Evolutionary conservation across 2,329 filamentous ascomycete species (phyloP), one percentile per base, ranked within the genome.

Genomic region (Fusarium sp.): DNA sequence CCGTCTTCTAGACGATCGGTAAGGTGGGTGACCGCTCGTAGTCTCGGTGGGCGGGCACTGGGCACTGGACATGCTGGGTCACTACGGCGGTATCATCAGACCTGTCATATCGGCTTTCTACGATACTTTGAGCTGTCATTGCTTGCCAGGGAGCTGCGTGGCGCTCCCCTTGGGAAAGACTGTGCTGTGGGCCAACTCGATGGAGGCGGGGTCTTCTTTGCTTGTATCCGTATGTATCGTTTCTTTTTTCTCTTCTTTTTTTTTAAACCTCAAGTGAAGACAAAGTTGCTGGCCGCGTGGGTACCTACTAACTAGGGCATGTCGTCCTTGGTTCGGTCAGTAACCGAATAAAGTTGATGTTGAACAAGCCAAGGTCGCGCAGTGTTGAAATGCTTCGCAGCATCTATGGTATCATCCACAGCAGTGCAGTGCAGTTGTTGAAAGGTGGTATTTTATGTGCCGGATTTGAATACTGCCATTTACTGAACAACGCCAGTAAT

Each of bases 41-140:
- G 71, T 70, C 56, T 75, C 60, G 58, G 71, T 62, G 67, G 67
- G 57, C 64, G 33, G 33, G 17, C 33, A 37, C 33, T 3, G 17
- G 17, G 33, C 33, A 37, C 30, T 33, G 30, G 30, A 15, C 30
- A 63, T 58, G 67, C 65, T 68, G 44, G 65, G 57, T 28, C 55
- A 47, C 56, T 67, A 68, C 74, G 68, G 61, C 63, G 45, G 61
- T 56, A 44, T 55, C 53, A 71, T 50, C 57, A 77, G 77, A 79
- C 77, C 70, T 79, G 76, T 79, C 76, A 78, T 74, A 77, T 79
- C 71, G 67, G 41, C 61, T 62, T 67, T 62, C 66, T 73, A 71
- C 76, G 71, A 76, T 71, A 75, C 75, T 70, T 56, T 41, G 64
- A 65, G 68, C 62, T 69, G 69, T 65, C 70, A 72, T 67, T 71